Evolutionary conservation across 2,329 filamentous ascomycete species (phyloP).

Genomic region (Fusarium sp.): DNA sequence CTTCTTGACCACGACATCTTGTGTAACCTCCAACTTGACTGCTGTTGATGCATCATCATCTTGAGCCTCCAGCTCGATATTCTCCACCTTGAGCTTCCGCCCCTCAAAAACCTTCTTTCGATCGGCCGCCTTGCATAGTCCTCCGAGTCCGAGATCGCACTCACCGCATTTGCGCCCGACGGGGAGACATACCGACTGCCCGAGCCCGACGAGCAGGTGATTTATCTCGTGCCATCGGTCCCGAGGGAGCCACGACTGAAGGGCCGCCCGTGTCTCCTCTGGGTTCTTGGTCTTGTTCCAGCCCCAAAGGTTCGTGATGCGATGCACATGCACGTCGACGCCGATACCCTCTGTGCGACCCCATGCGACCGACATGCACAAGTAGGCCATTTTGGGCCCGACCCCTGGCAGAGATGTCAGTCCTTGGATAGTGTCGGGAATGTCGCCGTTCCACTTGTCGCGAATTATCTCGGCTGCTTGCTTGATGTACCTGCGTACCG

Average conservation of each 20-base stretch:
- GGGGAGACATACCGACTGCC: constrained; percentile 88
- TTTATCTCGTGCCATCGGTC: constrained; percentile 96
- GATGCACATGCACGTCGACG: constrained; percentile 95
- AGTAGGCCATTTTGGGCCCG: constrained; percentile 94
- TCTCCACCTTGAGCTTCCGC: constrained; percentile 61
- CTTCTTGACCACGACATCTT: constrained; percentile 46
- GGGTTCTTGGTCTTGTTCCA: constrained; percentile 88
- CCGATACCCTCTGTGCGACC: constrained; percentile 81
- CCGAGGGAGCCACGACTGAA: constrained; percentile 87
- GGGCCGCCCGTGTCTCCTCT: constrained; percentile 82
- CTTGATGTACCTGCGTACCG: constrained; percentile 73
- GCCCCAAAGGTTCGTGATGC: constrained; percentile 94
- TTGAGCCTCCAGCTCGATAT: constrained; percentile 45
- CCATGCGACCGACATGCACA: constrained; percentile 85
- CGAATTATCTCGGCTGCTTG: constrained; percentile 80
- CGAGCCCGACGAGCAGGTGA: constrained; percentile 87
- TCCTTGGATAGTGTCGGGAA: constrained; percentile 83
- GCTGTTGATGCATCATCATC: no score
- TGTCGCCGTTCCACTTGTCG: constrained; percentile 81
- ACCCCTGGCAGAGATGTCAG: constrained; percentile 87
- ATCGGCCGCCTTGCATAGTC: constrained; percentile 83
- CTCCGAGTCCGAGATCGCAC: constrained; percentile 83
- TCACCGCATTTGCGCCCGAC: constrained; percentile 86
- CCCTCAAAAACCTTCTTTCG: constrained; percentile 73
- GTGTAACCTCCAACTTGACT: constrained; percentile 45